A percentile compares a stretch with the other conserved stretches of the same genome.
Conservation (phyloP, 2,329 filamentous ascomycete species). For the Camillea tinctor region DNA sequence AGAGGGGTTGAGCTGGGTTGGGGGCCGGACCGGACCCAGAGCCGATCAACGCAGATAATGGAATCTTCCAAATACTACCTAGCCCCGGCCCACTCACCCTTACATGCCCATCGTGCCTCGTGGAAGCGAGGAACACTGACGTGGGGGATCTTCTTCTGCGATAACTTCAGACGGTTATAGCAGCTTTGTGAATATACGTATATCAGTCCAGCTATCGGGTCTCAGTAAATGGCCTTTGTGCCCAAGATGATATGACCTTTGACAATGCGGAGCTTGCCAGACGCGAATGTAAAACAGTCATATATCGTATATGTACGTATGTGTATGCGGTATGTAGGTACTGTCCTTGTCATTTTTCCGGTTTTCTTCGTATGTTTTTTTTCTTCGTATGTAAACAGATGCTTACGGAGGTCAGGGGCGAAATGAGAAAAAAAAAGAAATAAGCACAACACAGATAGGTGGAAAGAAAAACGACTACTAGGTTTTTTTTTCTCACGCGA, state of each 20-base stretch:
- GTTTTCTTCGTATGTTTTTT: neutral
- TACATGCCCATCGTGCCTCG: neutral
- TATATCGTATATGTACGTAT: neutral
- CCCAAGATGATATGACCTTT: neutral
- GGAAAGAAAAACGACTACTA: conserved; percentile 10
- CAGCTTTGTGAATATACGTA: neutral
- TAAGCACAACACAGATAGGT: conserved; percentile 3
- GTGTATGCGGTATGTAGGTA: neutral
- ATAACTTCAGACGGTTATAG: neutral
- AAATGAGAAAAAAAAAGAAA: conserved; percentile 4
- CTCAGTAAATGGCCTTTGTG: neutral
- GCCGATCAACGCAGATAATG: neutral
- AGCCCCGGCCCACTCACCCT: neutral
- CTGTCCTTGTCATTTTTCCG: neutral
- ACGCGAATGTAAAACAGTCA: neutral
- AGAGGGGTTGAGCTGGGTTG: no score
- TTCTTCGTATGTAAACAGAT: conserved; percentile 1
- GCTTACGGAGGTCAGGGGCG: conserved; percentile 2
- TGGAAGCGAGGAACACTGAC: neutral
- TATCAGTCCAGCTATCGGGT: neutral
- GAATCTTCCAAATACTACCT: no score
- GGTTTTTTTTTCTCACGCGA: neutral
- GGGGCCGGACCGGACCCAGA: neutral
- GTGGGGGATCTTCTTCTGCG: neutral
- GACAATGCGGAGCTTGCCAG: neutral